Conservation (phyloP, 2,329 filamentous ascomycete species). For the Alternaria rosae region DNA sequence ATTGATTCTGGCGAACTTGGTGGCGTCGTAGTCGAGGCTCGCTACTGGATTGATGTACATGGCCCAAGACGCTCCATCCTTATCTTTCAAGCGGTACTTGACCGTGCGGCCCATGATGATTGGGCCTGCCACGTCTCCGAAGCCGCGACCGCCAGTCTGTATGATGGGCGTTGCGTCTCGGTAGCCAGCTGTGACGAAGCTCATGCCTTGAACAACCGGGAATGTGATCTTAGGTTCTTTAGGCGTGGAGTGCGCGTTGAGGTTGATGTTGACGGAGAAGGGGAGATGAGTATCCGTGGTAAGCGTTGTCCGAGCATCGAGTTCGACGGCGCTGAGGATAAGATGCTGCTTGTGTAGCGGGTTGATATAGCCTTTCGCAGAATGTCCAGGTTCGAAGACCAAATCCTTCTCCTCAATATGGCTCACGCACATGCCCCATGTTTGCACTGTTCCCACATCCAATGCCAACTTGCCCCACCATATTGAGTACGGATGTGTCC, state of each 20-base stretch:
- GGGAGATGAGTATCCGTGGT: constrained; percentile 61
- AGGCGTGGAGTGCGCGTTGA: constrained; percentile 61
- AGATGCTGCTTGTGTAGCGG: constrained; percentile 80
- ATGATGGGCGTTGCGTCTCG: constrained; percentile 73
- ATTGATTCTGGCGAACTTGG: constrained; percentile 69
- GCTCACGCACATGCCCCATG: constrained; percentile 14
- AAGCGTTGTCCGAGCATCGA: constrained; percentile 66
- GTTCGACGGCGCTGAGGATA: constrained; percentile 78
- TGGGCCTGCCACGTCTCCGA: constrained; percentile 68
- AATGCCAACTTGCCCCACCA: constrained; percentile 56
- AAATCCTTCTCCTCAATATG: constrained; percentile 74
- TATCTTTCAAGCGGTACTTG: constrained; percentile 78
- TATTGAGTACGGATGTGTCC: constrained; percentile 69
- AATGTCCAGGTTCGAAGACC: constrained; percentile 64
- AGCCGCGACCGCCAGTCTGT: constrained; percentile 74
- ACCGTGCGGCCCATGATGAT: constrained; percentile 68
- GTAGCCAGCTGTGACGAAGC: constrained; percentile 82
- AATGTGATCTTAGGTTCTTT: constrained; percentile 72
- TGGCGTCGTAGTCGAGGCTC: constrained; percentile 62
- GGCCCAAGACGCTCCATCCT: constrained; percentile 74
- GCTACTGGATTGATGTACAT: constrained; percentile 71
- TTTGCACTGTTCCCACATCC: constrained; percentile 66
- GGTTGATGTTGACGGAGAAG: constrained; percentile 71
- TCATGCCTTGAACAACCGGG: constrained; percentile 88
- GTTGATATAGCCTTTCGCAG: constrained; percentile 68